Evolutionary conservation across 331 rosid genomes (phyloP), one percentile per base, ranked within the genome.

Genomic region (Prunus yedoensis): DNA sequence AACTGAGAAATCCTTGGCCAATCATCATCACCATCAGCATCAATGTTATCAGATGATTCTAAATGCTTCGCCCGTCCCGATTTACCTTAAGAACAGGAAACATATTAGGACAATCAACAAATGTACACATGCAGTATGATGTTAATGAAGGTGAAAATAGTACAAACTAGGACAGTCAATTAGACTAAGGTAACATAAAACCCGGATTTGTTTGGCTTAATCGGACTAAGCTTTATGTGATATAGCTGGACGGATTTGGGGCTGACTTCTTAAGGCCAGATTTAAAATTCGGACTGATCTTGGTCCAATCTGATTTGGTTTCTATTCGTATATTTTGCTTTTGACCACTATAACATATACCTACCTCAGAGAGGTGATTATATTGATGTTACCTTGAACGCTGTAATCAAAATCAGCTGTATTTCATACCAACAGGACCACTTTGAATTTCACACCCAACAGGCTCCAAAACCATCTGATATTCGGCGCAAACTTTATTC

Each of bases 1-100:
- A 85, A 70, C 62, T 79, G 83, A 75, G 90, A 87, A 79, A 91
- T 80, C 60, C 64, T 74, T 53, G 84, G 77, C 96, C 97, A 94
- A 61, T 87, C 96, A 77, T 85, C 86, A 51, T 91, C 97, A 72
- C 53, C 74, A 41, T 79, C 82, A 61, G 54, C 80, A 78, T 80
- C 86, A 50, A 56, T 63, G 79, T 75, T 74, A 63, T 77, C 78
- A 64, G 84, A 87, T 71, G 82, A 62, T 50, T 87, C 83, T 66
- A 73, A 78, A 68, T 59, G 83, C 77, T 83, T 82, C 56, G 88
- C 68, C 62, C 35, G 70, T 70, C 52, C 89, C 45, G 75, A 77
- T 84, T 82, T 65, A 41, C 89, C 93, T 87, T 64, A 16, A 76
- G 63, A 80, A 79, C 50, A 75, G n/a, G 52, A 67, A 73, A 75